Evolutionary conservation across 805 yeast species (phyloP).

Genomic region (Kluyveromyces dobzhanskii): DNA sequence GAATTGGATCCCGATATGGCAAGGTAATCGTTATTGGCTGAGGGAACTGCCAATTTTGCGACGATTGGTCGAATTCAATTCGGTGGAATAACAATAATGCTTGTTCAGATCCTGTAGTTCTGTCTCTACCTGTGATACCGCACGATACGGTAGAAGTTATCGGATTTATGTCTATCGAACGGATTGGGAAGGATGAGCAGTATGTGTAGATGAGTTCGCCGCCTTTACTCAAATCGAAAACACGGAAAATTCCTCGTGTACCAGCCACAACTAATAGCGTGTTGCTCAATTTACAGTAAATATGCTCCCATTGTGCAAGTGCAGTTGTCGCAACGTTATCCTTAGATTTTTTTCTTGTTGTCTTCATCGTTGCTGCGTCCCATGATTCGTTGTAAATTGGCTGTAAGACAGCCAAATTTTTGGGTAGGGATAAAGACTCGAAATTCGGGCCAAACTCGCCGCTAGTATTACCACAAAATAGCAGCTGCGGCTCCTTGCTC

Average conservation of each 20-base stretch:
- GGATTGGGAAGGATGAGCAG: constrained; percentile 62
- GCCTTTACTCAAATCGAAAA: constrained; percentile 44
- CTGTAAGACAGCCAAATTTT: constrained; percentile 10
- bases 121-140: constrained; percentile 76
- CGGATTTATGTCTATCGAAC: constrained; percentile 68
- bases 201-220: constrained; percentile 67
- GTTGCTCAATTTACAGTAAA: constrained; percentile 52
- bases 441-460: constrained; percentile 58
- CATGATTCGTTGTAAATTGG: constrained; percentile 7
- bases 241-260: constrained; percentile 60
- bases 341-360: constrained; percentile 9
- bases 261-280: constrained; percentile 56
- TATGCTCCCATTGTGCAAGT: constrained; percentile 44
- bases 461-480: constrained; percentile 59
- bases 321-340: constrained; percentile 8
- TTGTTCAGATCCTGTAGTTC: constrained; percentile 59
- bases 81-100: constrained; percentile 62
- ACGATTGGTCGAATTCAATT: constrained; percentile 16
- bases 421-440: constrained; percentile 30
- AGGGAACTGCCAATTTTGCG: constrained; percentile 20
- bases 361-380: constrained; percentile 11
- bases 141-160: constrained; percentile 61
- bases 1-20: constrained; percentile 83
- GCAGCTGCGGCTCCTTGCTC: constrained; percentile 39
- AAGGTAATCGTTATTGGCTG: constrained; percentile 66